Evolutionary conservation across 257 asterid species (phyloP).

Genomic region (Schizonepeta tenuifolia): DNA sequence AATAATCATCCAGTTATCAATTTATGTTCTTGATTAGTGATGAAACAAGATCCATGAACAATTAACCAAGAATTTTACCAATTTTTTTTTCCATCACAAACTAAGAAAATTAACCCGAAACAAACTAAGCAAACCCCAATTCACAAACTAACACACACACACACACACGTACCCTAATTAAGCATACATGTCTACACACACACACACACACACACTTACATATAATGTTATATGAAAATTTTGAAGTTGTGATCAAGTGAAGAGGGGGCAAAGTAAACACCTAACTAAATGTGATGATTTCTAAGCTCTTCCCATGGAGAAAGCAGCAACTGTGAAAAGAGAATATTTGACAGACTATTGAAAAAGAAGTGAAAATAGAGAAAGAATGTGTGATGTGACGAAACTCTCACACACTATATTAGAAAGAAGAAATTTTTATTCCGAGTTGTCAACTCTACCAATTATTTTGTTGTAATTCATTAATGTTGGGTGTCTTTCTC

Average conservation of each 20-base stretch:
- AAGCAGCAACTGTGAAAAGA: not conserved
- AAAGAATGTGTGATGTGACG: not conserved
- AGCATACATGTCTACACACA: not conserved
- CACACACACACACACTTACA: not conserved
- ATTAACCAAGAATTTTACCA: not conserved
- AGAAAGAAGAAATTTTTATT: not conserved
- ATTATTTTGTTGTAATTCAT: not conserved
- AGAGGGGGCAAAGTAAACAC: too few relatives aligned
- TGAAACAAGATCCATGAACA: not conserved
- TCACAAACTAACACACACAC: not conserved
- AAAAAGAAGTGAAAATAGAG: not conserved
- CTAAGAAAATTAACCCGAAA: not conserved
- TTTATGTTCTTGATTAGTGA: not conserved
- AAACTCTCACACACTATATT: not conserved
- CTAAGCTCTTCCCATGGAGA: conserved; percentile 8
- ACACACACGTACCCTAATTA: not conserved
- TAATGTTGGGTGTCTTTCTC: not conserved
- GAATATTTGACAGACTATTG: not conserved
- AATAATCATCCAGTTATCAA: not conserved
- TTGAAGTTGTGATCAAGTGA: too few relatives aligned
- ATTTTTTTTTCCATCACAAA: not conserved
- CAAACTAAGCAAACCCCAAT: not conserved
- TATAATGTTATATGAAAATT: not conserved
- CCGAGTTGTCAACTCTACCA: not conserved
- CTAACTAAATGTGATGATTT: not conserved